Base-by-base conservation (phyloP, 2,329 filamentous ascomycete genomes). In the Bipolaris sorokiniana region DNA sequence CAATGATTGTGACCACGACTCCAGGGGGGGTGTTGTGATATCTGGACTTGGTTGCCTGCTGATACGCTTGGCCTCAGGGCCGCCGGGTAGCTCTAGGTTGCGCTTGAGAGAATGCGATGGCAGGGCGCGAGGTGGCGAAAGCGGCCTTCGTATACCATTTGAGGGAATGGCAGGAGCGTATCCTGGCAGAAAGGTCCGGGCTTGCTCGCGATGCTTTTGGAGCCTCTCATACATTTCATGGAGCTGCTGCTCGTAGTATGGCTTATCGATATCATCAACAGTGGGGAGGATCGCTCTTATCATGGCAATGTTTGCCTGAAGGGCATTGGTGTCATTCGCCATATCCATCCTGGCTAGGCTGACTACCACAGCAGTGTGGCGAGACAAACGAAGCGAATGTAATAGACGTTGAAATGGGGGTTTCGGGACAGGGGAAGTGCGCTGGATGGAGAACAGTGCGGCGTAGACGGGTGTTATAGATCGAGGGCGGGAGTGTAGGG, bases 1-100 rank as follows among this genome's bases (percentile, higher is more conserved):
- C 36, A 54, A 52, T 6, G 51, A 34, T 22, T 48, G 50, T 16
- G 49, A 42, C 55, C 56, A 59, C n/a, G 46, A 45, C 15, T 33
- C 40, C n/a, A 18, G 57, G 7, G 68, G 67, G 0, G 68, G 68
- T 5, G 59, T 58, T 22, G 72, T 66, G 3, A 66, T 69, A 5
- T 55, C 40, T 1, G 67, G 68, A 28, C 66, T 70, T 5, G 63
- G 56, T 33, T 67, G 66, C 5, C 50, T 37, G 51, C 68, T 74
- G 46, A 63, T 47, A 38, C 68, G 66, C 56, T 73, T 72, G 3
- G 67, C 61, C 7, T 71, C 64, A 11, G 68, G 64, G 28, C 51
- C 54, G 10, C 66, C 62, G 26, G 54, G 47, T 18, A 58, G 53
- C 16, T 58, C 68, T 5, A 68, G 53, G 31, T 60, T 68, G 6